Percentiles rank a stretch among this genome's conserved stretches.
Conservation (phyloP, 2,329 filamentous ascomycete genomes). For the Penicillium sp. region DNA sequence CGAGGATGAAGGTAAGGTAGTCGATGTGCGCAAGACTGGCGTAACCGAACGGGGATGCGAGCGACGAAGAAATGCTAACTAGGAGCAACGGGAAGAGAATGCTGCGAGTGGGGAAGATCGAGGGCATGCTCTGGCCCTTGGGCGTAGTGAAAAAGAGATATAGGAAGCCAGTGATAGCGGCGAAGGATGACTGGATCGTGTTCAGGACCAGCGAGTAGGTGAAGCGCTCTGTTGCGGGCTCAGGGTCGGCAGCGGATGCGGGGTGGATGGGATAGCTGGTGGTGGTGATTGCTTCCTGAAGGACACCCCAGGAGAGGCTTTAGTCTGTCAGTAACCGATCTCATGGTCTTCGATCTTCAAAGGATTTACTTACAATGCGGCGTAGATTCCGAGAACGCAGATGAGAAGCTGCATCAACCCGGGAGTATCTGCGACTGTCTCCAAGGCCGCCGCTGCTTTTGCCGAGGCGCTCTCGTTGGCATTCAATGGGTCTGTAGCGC, state of each 20-base stretch:
- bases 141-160: slow-evolving; percentile 69
- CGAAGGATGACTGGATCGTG: slow-evolving; percentile 88
- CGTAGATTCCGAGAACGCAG: slow-evolving; percentile 93
- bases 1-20: slow-evolving; percentile 95
- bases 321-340: slow-evolving; percentile 2
- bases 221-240: slow-evolving; percentile 62
- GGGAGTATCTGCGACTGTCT: slow-evolving; percentile 39
- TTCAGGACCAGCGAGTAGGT: slow-evolving; percentile 93
- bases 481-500: slow-evolving; percentile 12
- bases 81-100: slow-evolving; percentile 76
- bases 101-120: slow-evolving; percentile 67
- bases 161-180: slow-evolving; percentile 70
- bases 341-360: neutral
- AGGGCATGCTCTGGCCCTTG: slow-evolving; percentile 41
- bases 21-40: slow-evolving; percentile 88
- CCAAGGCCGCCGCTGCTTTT: slow-evolving; percentile 19
- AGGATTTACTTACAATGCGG: slow-evolving; percentile 67
- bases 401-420: slow-evolving; percentile 72
- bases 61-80: slow-evolving; percentile 78
- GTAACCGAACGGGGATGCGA: slow-evolving; percentile 94
- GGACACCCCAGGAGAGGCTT: slow-evolving; percentile 88
- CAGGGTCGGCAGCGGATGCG: slow-evolving; percentile 42
- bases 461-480: slow-evolving; percentile 20
- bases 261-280: slow-evolving; percentile 67
- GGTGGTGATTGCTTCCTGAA: slow-evolving; percentile 96